Evolutionary conservation across 2,329 filamentous ascomycete genomes (phyloP).

Genomic region (Venturia aucupariae): DNA sequence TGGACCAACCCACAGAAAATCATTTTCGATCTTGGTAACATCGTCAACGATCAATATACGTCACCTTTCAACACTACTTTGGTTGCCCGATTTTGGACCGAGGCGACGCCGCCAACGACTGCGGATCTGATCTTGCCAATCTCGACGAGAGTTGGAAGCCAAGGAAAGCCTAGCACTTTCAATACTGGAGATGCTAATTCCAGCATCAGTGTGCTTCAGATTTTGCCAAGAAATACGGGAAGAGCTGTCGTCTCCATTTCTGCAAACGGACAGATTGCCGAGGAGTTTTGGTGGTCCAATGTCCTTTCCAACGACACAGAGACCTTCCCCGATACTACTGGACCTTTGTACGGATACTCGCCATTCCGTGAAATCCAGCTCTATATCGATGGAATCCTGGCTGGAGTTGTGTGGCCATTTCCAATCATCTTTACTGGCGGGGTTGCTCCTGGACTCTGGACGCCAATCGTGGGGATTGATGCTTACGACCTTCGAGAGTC

Average conservation of each 20-base stretch:
- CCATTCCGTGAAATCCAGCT: conserved; percentile 73
- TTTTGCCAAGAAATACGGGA: conserved; percentile 56
- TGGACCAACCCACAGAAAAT: conserved; percentile 62
- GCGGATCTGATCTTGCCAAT: conserved; percentile 41
- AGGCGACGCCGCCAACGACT: conserved; percentile 50
- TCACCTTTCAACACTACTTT: conserved; percentile 65
- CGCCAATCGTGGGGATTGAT: conserved; percentile 69
- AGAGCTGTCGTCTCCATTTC: conserved; percentile 68
- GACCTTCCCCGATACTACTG: conserved; percentile 49
- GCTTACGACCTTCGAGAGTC: conserved; percentile 71
- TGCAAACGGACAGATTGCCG: conserved; percentile 63
- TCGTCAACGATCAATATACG: conserved; percentile 63
- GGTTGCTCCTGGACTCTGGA: conserved; percentile 65
- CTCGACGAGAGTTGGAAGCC: conserved; percentile 44
- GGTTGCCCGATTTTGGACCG: conserved; percentile 61
- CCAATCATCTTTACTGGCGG: conserved; percentile 77
- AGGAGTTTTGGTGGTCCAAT: conserved; percentile 85
- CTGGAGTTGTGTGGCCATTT: conserved; percentile 72
- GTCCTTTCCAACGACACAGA: conserved; percentile 53
- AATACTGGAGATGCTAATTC: conserved; percentile 48
- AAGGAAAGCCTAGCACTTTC: conserved; percentile 55
- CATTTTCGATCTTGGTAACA: conserved; percentile 71
- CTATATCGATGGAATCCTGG: conserved; percentile 60
- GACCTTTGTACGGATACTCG: conserved; percentile 55
- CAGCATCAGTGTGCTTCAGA: conserved; percentile 40